Conservation (phyloP, 176 grass and related monocot genomes). For the Eleusine coracana region DNA sequence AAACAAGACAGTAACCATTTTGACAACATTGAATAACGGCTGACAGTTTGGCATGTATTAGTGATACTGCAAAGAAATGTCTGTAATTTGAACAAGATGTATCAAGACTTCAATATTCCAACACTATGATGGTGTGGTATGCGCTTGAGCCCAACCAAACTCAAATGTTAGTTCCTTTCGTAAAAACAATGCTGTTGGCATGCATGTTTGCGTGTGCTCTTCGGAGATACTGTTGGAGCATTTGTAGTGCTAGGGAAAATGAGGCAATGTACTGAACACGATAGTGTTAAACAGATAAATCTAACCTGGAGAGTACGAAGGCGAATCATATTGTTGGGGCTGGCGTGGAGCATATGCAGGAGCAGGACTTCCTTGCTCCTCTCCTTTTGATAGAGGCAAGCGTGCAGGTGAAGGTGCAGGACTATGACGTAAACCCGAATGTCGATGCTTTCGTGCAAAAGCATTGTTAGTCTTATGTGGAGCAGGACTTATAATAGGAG, state of each 20-base stretch:
- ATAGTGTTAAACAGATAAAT: constrained; percentile 24
- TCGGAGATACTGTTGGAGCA: constrained; percentile 41
- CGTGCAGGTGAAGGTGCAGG: constrained; percentile 57
- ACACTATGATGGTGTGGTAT: not conserved
- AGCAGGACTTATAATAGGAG: constrained; percentile 66
- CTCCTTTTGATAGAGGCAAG: constrained; percentile 53
- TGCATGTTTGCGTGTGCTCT: constrained; percentile 40
- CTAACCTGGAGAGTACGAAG: constrained; percentile 61
- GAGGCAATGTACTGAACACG: constrained; percentile 27
- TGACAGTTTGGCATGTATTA: constrained; percentile 27
- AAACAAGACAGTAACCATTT: constrained; percentile 33
- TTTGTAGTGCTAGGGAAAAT: constrained; percentile 46
- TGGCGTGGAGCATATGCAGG: constrained; percentile 57
- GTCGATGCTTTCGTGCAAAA: constrained; percentile 44
- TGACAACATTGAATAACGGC: constrained; percentile 37
- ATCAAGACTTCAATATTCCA: constrained; percentile 13
- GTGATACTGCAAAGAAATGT: not conserved
- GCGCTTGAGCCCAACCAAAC: constrained; percentile 1
- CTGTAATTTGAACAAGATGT: constrained; percentile 7
- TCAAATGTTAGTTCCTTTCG: constrained; percentile 38
- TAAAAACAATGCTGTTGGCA: not conserved
- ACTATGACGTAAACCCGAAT: constrained; percentile 51
- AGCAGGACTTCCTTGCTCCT: constrained; percentile 39
- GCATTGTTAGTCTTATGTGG: constrained; percentile 51
- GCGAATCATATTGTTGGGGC: constrained; percentile 34